A percentile compares a stretch with the other conserved stretches of the same genome.
phyloP scores from a whole-genome alignment of 2,329 filamentous ascomycete genomes.

The Pestalotiopsis sp. region DNA sequence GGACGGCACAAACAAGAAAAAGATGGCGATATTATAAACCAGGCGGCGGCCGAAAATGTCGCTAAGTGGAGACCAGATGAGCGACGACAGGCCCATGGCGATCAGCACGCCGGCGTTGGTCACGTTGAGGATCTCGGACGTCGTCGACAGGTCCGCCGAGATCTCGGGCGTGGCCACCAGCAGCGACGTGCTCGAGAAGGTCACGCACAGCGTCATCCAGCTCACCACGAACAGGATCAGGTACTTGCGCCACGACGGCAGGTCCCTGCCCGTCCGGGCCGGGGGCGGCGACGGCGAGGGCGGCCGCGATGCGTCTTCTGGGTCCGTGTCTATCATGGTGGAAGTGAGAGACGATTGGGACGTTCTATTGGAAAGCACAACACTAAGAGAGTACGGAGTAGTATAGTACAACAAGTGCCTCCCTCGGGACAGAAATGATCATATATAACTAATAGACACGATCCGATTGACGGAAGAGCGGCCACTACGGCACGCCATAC shows the following conservation, averaged over 20 bases:
- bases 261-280: not conserved
- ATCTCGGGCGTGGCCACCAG: conserved; percentile 9
- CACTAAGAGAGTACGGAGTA: not conserved
- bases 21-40: conserved; percentile 35
- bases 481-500: not conserved
- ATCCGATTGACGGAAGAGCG: not conserved
- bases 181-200: conserved; percentile 9
- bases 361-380: not conserved
- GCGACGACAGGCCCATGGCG: conserved; percentile 37
- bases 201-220: conserved; percentile 21
- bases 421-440: not conserved
- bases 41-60: conserved; percentile 29
- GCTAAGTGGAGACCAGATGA: conserved; percentile 35
- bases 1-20: conserved; percentile 32
- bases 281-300: not conserved
- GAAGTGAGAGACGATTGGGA: not conserved
- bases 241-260: conserved; percentile 20
- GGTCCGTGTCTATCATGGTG: not conserved
- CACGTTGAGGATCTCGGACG: conserved; percentile 32
- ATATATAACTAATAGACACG: conserved; percentile 1
- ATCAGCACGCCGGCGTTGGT: conserved; percentile 38
- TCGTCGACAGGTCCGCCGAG: conserved; percentile 8
- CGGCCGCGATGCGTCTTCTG: not conserved
- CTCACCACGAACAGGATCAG: conserved; percentile 20
- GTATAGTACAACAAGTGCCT: not conserved